Conservation (phyloP, 2,329 filamentous ascomycete genomes). For the Fusarium tjaetaba region DNA sequence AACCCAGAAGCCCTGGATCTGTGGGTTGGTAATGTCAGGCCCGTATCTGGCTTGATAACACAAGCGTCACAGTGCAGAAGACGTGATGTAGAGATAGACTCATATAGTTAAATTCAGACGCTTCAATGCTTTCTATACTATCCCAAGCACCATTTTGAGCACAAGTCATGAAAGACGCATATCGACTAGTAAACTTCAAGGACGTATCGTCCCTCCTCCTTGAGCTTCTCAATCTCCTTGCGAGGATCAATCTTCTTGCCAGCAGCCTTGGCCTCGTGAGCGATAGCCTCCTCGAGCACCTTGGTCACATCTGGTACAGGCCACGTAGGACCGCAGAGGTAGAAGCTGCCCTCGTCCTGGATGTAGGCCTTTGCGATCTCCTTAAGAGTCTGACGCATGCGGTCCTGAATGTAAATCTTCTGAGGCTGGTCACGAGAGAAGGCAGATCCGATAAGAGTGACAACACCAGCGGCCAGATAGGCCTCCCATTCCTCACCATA, state of each 20-base stretch:
- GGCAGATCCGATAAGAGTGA: constrained; percentile 90
- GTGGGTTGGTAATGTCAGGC: background rate
- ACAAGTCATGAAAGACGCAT: constrained; percentile 15
- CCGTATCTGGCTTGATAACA: background rate
- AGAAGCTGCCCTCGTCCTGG: constrained; percentile 89
- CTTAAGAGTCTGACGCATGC: constrained; percentile 87
- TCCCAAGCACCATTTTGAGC: constrained; percentile 34
- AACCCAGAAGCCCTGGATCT: background rate
- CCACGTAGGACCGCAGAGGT: constrained; percentile 98
- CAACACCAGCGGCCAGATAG: constrained; percentile 93
- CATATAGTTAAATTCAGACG: constrained; percentile 31
- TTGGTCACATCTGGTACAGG: constrained; percentile 96
- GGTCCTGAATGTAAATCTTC: constrained; percentile 99
- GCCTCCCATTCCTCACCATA: constrained; percentile 99
- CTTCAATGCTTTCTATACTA: constrained; percentile 41
- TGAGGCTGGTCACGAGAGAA: constrained; percentile 97
- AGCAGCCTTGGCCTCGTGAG: constrained; percentile 72
- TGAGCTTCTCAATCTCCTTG: constrained; percentile 96
- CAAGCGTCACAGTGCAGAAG: background rate
- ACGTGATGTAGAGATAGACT: background rate
- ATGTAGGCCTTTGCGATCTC: constrained; percentile 90
- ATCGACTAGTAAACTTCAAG: constrained; percentile 87
- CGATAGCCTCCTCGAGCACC: constrained; percentile 93
- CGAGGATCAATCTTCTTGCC: constrained; percentile 84
- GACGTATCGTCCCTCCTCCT: constrained; percentile 94